Evolutionary conservation across 352 stramenopile species (phyloP), one percentile per base, ranked within the genome.

Genomic region (Phytophthora ohioensis): DNA sequence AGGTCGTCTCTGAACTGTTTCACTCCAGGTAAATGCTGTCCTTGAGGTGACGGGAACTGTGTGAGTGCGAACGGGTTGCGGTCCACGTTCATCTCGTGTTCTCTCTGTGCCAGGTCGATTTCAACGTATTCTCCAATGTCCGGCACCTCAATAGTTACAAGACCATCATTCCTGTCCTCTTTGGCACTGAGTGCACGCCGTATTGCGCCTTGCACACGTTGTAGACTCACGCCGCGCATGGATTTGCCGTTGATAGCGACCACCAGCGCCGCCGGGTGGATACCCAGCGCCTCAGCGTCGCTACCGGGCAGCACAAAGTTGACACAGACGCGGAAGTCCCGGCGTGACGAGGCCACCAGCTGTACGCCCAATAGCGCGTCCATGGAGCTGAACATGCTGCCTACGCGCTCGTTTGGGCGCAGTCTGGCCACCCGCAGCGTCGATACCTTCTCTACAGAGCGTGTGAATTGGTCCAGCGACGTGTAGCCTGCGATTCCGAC

Each of bases 31-130:
- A 93, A 57, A 54, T 92, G 82, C 52, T 84, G 71, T 2, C 87
- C 88, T 15, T 81, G 77, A 2, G 88, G 88, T 27, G 81, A 92
- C 31, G 88, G 88, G 67, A 95, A 94, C 53, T 76, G 74, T 15
- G 88, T 94, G 63, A 95, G 68, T 13, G 83, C 77, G 52, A 85
- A 90, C 38, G 78, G 76, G 47, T 91, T 91, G 51, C 75, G 80
- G 69, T 94, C 87, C 42, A 92, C 75, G 4, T 82, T 82, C 71
- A 91, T 81, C 57, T 85, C 81, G 32, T 92, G 79, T 5, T 88
- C 83, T 42, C 73, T 68, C 59, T 95, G 88, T 3, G 79, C 81
- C 32, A 93, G 83, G 45, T 91, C 81, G 30, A 95, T 70, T 43
- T 81, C 56, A 17, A 87, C 71, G 31, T 69, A 55, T 2, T 73